Conservation (phyloP, 768 basidiomycete genomes). For the Boletus tomentosulus region DNA sequence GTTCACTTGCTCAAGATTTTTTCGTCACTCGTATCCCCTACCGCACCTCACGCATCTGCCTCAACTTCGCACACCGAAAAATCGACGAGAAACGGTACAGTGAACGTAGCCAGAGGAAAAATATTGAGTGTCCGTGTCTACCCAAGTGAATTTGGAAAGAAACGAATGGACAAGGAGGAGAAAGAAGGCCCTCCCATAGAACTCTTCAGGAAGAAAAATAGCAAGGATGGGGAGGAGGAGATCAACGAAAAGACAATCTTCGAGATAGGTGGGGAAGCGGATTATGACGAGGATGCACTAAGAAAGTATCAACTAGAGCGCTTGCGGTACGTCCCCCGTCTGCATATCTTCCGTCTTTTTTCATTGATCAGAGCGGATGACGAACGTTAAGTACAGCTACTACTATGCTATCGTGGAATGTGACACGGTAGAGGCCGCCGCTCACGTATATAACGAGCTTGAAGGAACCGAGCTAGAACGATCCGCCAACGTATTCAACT, state of each 20-base stretch:
- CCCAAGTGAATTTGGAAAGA: conserved; percentile 91
- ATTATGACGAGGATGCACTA: conserved; percentile 85
- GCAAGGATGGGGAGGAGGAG: conserved; percentile 43
- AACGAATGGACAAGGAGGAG: conserved; percentile 82
- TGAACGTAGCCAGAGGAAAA: conserved; percentile 50
- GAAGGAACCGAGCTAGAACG: conserved; percentile 95
- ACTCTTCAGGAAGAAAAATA: conserved; percentile 62
- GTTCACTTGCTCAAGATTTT: conserved; percentile 89
- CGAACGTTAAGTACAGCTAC: conserved; percentile 52
- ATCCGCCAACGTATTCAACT: conserved; percentile 92
- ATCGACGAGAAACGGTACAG: conserved; percentile 4
- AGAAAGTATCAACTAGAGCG: conserved; percentile 91
- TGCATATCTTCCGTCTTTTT: not conserved
- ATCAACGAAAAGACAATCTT: conserved; percentile 62
- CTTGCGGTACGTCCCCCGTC: conserved; percentile 57
- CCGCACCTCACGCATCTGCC: conserved; percentile 40
- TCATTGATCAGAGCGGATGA: not conserved
- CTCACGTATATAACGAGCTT: conserved; percentile 78
- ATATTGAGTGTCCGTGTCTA: conserved; percentile 80
- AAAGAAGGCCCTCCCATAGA: conserved; percentile 85
- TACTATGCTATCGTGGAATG: conserved; percentile 94
- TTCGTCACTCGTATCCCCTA: conserved; percentile 73
- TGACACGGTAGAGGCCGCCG: conserved; percentile 70
- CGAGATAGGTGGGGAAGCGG: conserved; percentile 64
- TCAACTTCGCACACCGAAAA: conserved; percentile 21